Base-by-base conservation (phyloP, 306 rosid genomes). In the Nissolia schottii region DNA sequence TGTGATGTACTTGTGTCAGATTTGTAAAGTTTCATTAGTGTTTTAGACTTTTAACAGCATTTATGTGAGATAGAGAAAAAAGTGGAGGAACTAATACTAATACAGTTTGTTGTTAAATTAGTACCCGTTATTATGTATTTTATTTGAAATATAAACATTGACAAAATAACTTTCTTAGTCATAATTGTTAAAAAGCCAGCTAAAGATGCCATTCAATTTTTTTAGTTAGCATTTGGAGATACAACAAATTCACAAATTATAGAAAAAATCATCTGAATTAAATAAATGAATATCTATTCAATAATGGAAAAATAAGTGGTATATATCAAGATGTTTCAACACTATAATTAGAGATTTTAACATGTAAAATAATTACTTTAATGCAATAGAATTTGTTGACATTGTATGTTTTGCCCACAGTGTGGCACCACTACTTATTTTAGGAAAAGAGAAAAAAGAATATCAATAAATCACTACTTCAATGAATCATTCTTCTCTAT, bases 11-110 rank as follows among this genome's bases (percentile, higher is more conserved):
- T 74, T 72, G 41, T 38, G 57, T 63, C 70, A 57, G 43, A 69
- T 70, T 62, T 81, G 83, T 81, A 81, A 67, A 85, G 59, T 67
- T 72, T 68, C 65, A 3, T 9, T 41, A 35, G 37, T 71, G n/a
- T 74, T 24, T 64, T 71, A 78, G 50, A 23, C 32, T 71, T 74
- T 43, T 16, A 15, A 45, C 62, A 63, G 66, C 72, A 55, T 54
- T n/a, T 55, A 23, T 41, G 20, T 38, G 45, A 57, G 5, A 64
- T 22, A 64, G 61, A 57, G 28, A 54, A 70, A 19, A 53, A 15
- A 35, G 34, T 13, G 31, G 70, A 58, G 60, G 60, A 41, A 53
- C 69, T 35, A 20, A 16, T 29, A 61, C 57, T 41, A 25, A 1
- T 57, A 16, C 16, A 16, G 41, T 71, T 50, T 32, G 76, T 35